These are phyloP conservation scores for Lentithecium fluviatile DNA, from an alignment of 495 filamentous ascomycete species.

Conservation along the genomic window DNA sequence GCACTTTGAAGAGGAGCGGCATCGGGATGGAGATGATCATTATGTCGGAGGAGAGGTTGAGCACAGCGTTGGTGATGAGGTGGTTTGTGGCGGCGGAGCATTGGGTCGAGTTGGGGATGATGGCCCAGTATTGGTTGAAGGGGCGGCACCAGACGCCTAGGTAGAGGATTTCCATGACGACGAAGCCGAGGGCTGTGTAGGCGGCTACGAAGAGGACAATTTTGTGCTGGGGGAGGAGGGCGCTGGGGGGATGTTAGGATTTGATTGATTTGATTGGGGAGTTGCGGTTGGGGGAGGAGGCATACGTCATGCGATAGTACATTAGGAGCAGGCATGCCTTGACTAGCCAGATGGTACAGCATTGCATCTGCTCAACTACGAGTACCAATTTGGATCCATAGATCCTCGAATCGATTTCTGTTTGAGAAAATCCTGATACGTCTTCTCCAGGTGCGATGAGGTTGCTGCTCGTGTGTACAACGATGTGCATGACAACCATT, in stretches of 20 bases:
- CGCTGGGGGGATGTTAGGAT: slow-evolving; percentile 31
- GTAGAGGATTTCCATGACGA: slow-evolving; percentile 59
- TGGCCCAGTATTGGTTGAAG: slow-evolving; percentile 61
- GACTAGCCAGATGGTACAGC: slow-evolving; percentile 51
- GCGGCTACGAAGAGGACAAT: slow-evolving; percentile 53
- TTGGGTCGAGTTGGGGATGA: slow-evolving; percentile 31
- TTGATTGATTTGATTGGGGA: slow-evolving; percentile 2
- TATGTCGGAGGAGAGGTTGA: slow-evolving; percentile 65
- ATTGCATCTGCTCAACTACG: slow-evolving; percentile 50
- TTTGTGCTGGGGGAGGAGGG: slow-evolving; percentile 47
- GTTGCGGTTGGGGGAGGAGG: background rate
- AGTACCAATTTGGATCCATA: slow-evolving; percentile 59
- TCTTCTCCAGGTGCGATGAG: slow-evolving; percentile 54
- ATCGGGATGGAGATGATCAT: slow-evolving; percentile 61
- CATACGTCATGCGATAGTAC: slow-evolving; percentile 55
- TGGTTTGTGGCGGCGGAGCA: slow-evolving; percentile 52
- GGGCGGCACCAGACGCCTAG: slow-evolving; percentile 64
- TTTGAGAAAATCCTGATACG: slow-evolving; percentile 57
- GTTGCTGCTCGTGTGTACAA: slow-evolving; percentile 56
- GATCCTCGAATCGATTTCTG: slow-evolving; percentile 49
- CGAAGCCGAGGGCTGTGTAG: slow-evolving; percentile 56
- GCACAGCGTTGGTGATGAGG: slow-evolving; percentile 62
- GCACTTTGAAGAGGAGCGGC: slow-evolving; percentile 56
- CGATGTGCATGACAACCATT: slow-evolving; percentile 57
- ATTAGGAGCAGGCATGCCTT: slow-evolving; percentile 56